Percentiles rank a stretch among this genome's conserved stretches.
These are phyloP conservation scores for Trichoderma sp. DNA, from an alignment of 2,329 filamentous ascomycete species.

Conservation along the genomic window DNA sequence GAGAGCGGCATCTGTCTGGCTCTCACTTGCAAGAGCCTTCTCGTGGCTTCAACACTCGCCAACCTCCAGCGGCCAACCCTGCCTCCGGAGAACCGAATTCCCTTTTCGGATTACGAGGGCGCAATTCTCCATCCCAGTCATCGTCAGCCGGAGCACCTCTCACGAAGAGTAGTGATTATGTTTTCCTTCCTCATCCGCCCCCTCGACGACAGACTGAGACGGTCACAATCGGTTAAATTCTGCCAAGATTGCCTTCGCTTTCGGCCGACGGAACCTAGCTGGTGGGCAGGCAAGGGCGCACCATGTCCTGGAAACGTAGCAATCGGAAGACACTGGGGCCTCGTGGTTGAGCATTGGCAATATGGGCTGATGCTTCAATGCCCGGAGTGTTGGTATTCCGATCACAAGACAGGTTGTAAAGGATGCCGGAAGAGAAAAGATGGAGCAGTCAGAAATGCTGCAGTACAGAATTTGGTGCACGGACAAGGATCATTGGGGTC, in stretches of 20 bases:
- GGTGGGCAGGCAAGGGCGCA: neutral
- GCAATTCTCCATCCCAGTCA: neutral
- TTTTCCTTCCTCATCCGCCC: neutral
- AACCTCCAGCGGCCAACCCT: neutral
- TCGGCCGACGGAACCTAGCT: neutral
- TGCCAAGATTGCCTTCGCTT: slow-evolving; percentile 1
- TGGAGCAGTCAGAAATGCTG: neutral
- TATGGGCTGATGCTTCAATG: neutral
- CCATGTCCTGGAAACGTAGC: neutral
- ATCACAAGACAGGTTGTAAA: neutral
- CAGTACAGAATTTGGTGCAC: neutral
- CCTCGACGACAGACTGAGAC: neutral
- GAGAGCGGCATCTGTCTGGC: neutral
- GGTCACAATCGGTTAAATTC: neutral
- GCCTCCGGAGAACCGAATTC: neutral
- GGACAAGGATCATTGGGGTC: neutral
- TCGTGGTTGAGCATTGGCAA: neutral
- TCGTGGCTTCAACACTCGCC: neutral
- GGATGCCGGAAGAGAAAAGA: neutral
- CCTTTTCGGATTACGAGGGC: neutral
- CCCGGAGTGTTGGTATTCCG: slow-evolving; percentile 3
- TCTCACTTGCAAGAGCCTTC: neutral
- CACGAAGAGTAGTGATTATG: neutral
- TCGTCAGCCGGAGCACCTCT: neutral
- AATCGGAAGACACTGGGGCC: neutral